Base-by-base conservation (phyloP, 768 basidiomycete genomes). In the Boletus huronensis region DNA sequence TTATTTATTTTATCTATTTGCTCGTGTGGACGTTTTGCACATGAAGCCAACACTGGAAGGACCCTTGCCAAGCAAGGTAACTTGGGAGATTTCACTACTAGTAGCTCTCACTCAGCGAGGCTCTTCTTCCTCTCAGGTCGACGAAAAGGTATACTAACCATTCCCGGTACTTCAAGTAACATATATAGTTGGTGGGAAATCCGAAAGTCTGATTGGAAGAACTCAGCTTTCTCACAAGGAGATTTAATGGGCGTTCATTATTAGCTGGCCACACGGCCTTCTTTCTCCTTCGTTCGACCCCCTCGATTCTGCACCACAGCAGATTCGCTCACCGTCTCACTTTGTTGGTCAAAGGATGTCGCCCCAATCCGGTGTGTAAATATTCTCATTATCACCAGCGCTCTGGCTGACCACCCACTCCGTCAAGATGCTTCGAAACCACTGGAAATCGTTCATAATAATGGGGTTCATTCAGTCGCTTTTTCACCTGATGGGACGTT, bases 401-500 rank as follows among this genome's bases (percentile, higher is more conserved):
- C 35, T 48, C 17, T 14, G 8, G 6, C 23, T 52, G 9, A 57
- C 23, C 31, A 6, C 16, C 16, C 17, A 31, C 38, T 25, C 26
- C 13, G 0, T 31, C 19, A 56, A 60, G 59, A 25, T 34, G 14
- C n/a, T n/a, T 38, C 39, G 11, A 46, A 61, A 21, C 50, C 34
- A 3, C 47, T 57, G 32, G 54, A 60, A 50, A 56, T 57, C 19
- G 17, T 28, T 23, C 47, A 52, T n/a, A 10, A 46, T 31, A 23
- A 29, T 8, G 19, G 23, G 3, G 45, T 61, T n/a, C 61, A 57
- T 19, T 53, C 59, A 5, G 51, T 58, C 26, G 40, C 55, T 26
- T 62, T 61, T 36, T 57, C 60, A 10, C 60, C 55, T 5, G 60
- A 61, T 10, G 60, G 60, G 19, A 36, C 40, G 16, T 58, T 50